Percentiles rank a stretch among this genome's conserved stretches.
Conservation (phyloP, 2,329 filamentous ascomycete genomes). For the Neonectria ditissima region DNA sequence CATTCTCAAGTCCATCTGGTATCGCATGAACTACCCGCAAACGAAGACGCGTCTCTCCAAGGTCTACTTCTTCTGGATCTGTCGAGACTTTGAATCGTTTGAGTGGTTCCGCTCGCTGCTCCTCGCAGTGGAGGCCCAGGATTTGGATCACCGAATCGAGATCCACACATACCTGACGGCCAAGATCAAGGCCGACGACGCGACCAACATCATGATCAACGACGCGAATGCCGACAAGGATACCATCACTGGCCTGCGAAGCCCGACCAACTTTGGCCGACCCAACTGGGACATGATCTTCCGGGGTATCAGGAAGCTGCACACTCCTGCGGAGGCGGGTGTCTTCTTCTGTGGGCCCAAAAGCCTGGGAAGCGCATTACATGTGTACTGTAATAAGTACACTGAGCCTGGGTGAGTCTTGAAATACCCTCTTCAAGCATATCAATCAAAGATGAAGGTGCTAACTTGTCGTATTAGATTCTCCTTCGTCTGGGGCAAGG, state of each 20-base stretch:
- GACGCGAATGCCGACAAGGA: conserved; percentile 87
- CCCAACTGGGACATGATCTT: conserved; percentile 95
- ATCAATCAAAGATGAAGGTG: conserved; percentile 28
- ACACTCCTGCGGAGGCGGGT: conserved; percentile 77
- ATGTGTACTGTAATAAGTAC: conserved; percentile 90
- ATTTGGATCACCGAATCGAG: conserved; percentile 85
- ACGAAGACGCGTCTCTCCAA: conserved; percentile 83
- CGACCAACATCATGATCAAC: conserved; percentile 94
- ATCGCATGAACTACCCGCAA: conserved; percentile 89
- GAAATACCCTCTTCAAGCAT: conserved; percentile 12
- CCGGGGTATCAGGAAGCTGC: conserved; percentile 83
- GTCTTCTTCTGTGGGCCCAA: conserved; percentile 92
- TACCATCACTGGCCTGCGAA: conserved; percentile 83
- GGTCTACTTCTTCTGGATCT: conserved; percentile 95
- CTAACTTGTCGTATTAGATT: conserved; percentile 59
- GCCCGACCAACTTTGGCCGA: conserved; percentile 86
- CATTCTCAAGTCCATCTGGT: conserved; percentile 93
- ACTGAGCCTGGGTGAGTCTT: conserved; percentile 78
- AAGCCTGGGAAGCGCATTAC: conserved; percentile 78
- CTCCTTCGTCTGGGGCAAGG: conserved; percentile 76
- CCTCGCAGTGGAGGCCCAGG: conserved; percentile 86
- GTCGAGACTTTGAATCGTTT: conserved; percentile 87
- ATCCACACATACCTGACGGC: conserved; percentile 91
- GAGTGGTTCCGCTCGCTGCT: conserved; percentile 91
- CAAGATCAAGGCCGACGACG: conserved; percentile 87